These are phyloP conservation scores for Leonotis leonurus DNA, from an alignment of 257 asterid species.

Conservation along the genomic window DNA sequence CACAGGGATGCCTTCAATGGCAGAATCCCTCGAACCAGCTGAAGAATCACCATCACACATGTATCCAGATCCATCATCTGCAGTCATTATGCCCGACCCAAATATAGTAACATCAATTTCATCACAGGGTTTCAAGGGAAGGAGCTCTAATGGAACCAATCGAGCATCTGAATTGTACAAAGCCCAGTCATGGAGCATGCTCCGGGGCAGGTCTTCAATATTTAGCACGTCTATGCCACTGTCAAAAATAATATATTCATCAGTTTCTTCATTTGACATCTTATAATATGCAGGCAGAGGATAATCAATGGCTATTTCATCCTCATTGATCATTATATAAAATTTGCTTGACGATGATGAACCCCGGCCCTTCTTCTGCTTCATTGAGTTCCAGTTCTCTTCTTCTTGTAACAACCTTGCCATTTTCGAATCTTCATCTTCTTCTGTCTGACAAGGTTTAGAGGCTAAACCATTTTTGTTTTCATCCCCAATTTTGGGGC, in stretches of 20 bases:
- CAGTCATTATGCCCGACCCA: slow-evolving; percentile 81
- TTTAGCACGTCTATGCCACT: slow-evolving; percentile 41
- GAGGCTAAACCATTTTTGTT: slow-evolving; percentile 16
- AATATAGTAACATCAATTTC: slow-evolving; percentile 82
- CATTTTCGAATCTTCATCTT: slow-evolving; percentile 59
- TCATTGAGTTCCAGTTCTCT: slow-evolving; percentile 74
- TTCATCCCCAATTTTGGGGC: slow-evolving; percentile 36
- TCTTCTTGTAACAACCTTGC: slow-evolving; percentile 81
- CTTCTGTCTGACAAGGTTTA: slow-evolving; percentile 36
- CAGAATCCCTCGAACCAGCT: slow-evolving; percentile 40
- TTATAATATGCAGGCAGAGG: slow-evolving; percentile 90
- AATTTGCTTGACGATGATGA: slow-evolving; percentile 47
- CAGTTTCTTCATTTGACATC: slow-evolving; percentile 61
- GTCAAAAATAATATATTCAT: slow-evolving; percentile 80
- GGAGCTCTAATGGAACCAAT: slow-evolving; percentile 81
- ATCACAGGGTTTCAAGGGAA: slow-evolving; percentile 84
- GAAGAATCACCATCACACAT: slow-evolving; percentile 60
- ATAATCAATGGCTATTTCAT: slow-evolving; percentile 92
- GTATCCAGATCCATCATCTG: slow-evolving; percentile 93
- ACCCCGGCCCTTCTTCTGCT: slow-evolving; percentile 53
- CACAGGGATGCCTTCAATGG: slow-evolving; percentile 69
- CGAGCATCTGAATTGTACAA: slow-evolving; percentile 89
- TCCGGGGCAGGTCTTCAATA: slow-evolving; percentile 66
- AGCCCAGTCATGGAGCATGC: slow-evolving; percentile 90
- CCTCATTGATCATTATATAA: slow-evolving; percentile 90